Evolutionary conservation across 805 yeast species (phyloP), one percentile per base, ranked within the genome.

Genomic region (Candida methanosorbosa): DNA sequence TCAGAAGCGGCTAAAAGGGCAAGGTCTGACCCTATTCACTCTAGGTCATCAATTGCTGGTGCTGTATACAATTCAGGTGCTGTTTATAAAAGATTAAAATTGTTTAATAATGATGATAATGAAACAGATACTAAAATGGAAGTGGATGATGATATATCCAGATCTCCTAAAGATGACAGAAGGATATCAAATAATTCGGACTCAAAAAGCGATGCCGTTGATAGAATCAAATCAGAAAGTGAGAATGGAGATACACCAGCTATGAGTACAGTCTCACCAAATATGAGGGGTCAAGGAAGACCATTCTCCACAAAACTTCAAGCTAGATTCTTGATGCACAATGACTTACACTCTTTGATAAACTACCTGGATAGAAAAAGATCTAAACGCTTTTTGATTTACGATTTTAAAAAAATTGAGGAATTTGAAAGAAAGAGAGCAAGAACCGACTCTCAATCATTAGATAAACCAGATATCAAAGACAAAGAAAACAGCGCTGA

Each of bases 201-300:
- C 11, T 8, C 11, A 8, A 21, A 11, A 9, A 21, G 23, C 23
- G 23, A 21, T 21, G 23, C 8, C 8, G 23, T 8, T 21, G 11
- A 21, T 11, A 8, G 11, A 11, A 21, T 9, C 11, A 21, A 9
- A 9, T 21, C 23, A 9, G 23, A 21, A 11, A 21, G 8, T 11
- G 11, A 21, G 11, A 21, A 21, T 9, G 11, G 11, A 21, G 11
- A 21, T 21, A 9, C 23, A 9, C 11, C 23, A 21, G 11, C 8
- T 8, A 8, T 9, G 8, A 11, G 23, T 21, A 11, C 18, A 9
- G 8, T 9, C 18, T 11, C 18, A 16, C 18, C 12, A 6, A 12
- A 30, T 9, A 37, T 31, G 18, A 42, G 56, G 35, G 44, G 57
- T 2, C 63, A 59, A 35, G 65, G 65, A n/a, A 44, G 65, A 35